Conservation (phyloP, 108 stramenopile species). For the Mediolabrus comicus region DNA sequence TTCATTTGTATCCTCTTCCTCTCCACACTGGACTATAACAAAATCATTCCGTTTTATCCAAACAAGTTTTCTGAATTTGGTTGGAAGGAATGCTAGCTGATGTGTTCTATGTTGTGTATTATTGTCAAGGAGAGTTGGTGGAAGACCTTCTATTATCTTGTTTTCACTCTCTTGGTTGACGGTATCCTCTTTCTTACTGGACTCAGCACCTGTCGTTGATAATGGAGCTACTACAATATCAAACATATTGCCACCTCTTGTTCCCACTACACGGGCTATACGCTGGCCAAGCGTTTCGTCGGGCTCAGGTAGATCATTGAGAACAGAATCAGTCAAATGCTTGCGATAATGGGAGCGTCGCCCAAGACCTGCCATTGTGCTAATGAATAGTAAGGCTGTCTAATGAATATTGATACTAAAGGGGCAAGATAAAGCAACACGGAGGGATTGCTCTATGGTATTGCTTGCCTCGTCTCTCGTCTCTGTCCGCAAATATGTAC, state of each 20-base stretch:
- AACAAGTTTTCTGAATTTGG: conserved; percentile 93
- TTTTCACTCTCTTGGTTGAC: conserved; percentile 2
- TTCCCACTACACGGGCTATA: conserved; percentile 79
- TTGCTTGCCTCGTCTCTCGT: no score
- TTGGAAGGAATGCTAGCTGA: conserved; percentile 89
- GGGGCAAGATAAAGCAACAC: background rate
- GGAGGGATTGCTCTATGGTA: background rate
- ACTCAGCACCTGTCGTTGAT: background rate
- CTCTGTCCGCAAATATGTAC: no score
- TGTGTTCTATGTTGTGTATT: conserved; percentile 16
- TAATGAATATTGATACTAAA: background rate
- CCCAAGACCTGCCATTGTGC: conserved; percentile 59
- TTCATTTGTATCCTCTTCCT: conserved; percentile 24
- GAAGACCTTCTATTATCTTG: background rate
- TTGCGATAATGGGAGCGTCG: conserved; percentile 85
- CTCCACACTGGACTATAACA: conserved; percentile 80
- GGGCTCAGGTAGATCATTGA: conserved; percentile 77
- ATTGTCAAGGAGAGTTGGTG: background rate
- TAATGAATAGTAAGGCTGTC: background rate
- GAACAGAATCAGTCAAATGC: conserved; percentile 81
- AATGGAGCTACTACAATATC: conserved; percentile 60
- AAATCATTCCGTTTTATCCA: conserved; percentile 97
- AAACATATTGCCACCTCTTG: conserved; percentile 85
- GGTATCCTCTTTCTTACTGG: background rate
- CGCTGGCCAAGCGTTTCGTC: conserved; percentile 49